These are phyloP conservation scores for Geosmithia putterillii DNA, from an alignment of 2,329 filamentous ascomycete species.

Conservation along the genomic window DNA sequence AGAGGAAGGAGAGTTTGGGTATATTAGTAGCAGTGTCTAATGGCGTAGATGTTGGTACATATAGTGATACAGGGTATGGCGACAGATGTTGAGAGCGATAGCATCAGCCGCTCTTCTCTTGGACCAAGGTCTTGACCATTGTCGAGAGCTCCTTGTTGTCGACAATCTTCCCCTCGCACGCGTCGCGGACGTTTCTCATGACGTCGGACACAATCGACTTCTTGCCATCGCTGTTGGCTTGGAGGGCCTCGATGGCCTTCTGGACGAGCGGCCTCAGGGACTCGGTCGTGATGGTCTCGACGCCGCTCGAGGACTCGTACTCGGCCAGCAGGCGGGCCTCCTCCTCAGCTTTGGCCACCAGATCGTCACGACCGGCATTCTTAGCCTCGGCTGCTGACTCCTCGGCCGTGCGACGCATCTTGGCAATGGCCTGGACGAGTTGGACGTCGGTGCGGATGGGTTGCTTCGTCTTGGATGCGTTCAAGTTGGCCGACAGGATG, in stretches of 20 bases:
- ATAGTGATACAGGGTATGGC: neutral
- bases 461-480: conserved; percentile 58
- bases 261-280: conserved; percentile 44
- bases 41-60: neutral
- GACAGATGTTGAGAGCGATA: neutral
- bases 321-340: conserved; percentile 55
- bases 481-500: conserved; percentile 58
- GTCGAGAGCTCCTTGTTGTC: conserved; percentile 49
- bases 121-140: conserved; percentile 26
- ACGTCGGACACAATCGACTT: conserved; percentile 45
- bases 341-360: conserved; percentile 56
- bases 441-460: conserved; percentile 62
- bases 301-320: conserved; percentile 46
- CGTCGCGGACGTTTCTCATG: conserved; percentile 46
- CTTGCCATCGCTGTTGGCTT: conserved; percentile 25
- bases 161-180: conserved; percentile 50
- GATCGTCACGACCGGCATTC: conserved; percentile 50
- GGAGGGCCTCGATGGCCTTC: conserved; percentile 36
- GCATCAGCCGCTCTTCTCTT: neutral
- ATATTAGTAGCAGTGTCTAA: neutral
- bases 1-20: neutral
- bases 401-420: conserved; percentile 43
- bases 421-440: conserved; percentile 55
- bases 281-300: conserved; percentile 44
- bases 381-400: conserved; percentile 53